Evolutionary conservation across 768 basidiomycete species (phyloP).

Genomic region (Boletus sensibilis): DNA sequence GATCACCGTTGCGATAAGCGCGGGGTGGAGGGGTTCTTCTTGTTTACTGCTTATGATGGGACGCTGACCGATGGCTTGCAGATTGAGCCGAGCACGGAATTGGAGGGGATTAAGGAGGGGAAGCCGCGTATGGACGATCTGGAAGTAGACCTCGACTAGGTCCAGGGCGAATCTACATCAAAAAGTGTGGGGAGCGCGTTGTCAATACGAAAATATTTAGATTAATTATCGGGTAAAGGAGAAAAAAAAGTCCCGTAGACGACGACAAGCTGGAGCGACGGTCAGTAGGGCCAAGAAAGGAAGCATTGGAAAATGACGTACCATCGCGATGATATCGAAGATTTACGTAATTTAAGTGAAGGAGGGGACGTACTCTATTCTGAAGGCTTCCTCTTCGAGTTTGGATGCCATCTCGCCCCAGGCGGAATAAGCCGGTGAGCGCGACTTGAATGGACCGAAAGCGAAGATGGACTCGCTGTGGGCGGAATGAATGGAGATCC

Average conservation of each 20-base stretch:
- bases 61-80: slow-evolving; percentile 33
- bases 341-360: slow-evolving; percentile 34
- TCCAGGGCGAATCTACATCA: slow-evolving; percentile 79
- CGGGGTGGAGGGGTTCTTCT: slow-evolving; percentile 59
- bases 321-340: slow-evolving; percentile 15
- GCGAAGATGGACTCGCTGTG: slow-evolving; percentile 40
- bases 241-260: slow-evolving; percentile 19
- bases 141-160: slow-evolving; percentile 93
- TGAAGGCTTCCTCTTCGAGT: slow-evolving; percentile 69
- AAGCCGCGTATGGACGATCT: slow-evolving; percentile 85
- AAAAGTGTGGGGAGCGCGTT: slow-evolving; percentile 9
- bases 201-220: slow-evolving; percentile 12
- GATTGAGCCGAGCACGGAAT: slow-evolving; percentile 70
- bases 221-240: slow-evolving; percentile 30
- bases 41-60: slow-evolving; percentile 21
- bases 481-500: slow-evolving; percentile 20
- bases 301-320: slow-evolving; percentile 23
- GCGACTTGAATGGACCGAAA: slow-evolving; percentile 32
- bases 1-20: slow-evolving; percentile 80
- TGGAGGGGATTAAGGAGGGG: slow-evolving; percentile 83
- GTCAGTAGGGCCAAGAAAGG: slow-evolving; percentile 26
- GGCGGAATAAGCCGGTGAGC: slow-evolving; percentile 53
- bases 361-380: slow-evolving; percentile 73
- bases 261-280: slow-evolving; percentile 14
- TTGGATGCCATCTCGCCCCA: slow-evolving; percentile 78